phyloP scores from a whole-genome alignment of 1,139 yeast species.

The Hansenula anomala region DNA sequence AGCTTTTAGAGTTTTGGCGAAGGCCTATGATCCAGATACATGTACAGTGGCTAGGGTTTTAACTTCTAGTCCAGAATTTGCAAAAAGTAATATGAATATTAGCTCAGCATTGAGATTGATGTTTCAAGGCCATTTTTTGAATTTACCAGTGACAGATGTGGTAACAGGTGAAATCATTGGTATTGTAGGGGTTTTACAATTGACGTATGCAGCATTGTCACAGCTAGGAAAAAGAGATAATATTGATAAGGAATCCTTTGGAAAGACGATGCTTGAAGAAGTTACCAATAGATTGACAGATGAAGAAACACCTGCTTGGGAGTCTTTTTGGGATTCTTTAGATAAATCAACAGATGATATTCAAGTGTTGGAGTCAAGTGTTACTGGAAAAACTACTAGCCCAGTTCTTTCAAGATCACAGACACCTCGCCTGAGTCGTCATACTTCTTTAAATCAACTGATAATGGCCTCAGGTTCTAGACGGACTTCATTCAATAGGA shows the following conservation, averaged over 20 bases:
- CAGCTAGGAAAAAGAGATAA: slow-evolving; percentile 25
- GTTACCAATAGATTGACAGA: slow-evolving; percentile 22
- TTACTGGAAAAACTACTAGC: slow-evolving; percentile 6
- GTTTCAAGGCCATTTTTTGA: slow-evolving; percentile 38
- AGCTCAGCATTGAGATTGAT: slow-evolving; percentile 35
- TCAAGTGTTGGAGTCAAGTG: slow-evolving; percentile 18
- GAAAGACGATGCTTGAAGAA: slow-evolving; percentile 19
- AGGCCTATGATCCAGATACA: slow-evolving; percentile 26
- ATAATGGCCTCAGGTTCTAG: slow-evolving; percentile 15
- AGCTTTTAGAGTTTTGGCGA: slow-evolving; percentile 33
- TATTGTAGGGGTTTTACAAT: slow-evolving; percentile 33
- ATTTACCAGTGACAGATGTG: slow-evolving; percentile 31
- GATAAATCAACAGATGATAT: slow-evolving; percentile 26
- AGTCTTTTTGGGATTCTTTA: slow-evolving; percentile 33
- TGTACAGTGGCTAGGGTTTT: slow-evolving; percentile 34
- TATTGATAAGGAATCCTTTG: slow-evolving; percentile 20
- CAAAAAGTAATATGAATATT: slow-evolving; percentile 29
- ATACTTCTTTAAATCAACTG: slow-evolving; percentile 15
- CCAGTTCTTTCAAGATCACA: slow-evolving; percentile 15
- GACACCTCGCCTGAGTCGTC: slow-evolving; percentile 14
- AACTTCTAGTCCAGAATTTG: slow-evolving; percentile 38
- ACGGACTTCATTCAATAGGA: slow-evolving; percentile 14
- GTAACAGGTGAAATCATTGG: slow-evolving; percentile 28
- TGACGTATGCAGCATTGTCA: slow-evolving; percentile 32
- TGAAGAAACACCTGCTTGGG: slow-evolving; percentile 32